Conservation (phyloP, 805 yeast genomes). For the Scheffersomyces lignosus region DNA sequence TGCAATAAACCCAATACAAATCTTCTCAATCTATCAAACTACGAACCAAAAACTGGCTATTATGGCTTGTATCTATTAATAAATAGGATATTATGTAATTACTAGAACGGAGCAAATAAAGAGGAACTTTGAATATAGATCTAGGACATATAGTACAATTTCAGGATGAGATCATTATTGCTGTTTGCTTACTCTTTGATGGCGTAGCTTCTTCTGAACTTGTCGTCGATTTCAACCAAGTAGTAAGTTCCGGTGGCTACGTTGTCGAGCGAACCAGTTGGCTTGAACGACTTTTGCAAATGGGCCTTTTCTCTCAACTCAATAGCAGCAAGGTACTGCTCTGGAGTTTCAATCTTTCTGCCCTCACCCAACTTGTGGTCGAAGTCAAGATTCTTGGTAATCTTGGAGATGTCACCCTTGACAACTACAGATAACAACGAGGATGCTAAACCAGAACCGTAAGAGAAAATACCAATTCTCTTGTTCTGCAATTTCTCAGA, state of each 20-base stretch:
- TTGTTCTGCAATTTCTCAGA: conserved; percentile 73
- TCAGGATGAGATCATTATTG: too few relatives aligned
- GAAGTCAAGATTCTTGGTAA: conserved; percentile 65
- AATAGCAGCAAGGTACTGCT: conserved; percentile 78
- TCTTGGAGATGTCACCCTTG: conserved; percentile 73
- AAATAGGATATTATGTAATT: too few relatives aligned
- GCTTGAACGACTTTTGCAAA: conserved; percentile 73
- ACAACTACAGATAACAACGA: conserved; percentile 79
- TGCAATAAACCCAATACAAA: too few relatives aligned
- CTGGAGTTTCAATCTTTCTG: conserved; percentile 71
- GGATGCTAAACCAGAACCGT: conserved; percentile 97
- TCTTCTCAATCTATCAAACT: too few relatives aligned
- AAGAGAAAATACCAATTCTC: conserved; percentile 90
- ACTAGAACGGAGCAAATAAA: too few relatives aligned
- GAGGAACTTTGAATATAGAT: too few relatives aligned
- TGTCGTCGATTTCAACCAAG: conserved; percentile 80
- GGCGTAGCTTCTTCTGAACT: conserved; percentile 79
- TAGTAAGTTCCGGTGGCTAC: conserved; percentile 79
- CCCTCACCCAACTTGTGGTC: conserved; percentile 60
- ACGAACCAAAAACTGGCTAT: too few relatives aligned
- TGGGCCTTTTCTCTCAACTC: conserved; percentile 88
- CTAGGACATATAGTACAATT: too few relatives aligned
- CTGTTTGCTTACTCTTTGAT: conserved; percentile 67
- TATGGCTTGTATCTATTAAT: too few relatives aligned
- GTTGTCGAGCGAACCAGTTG: conserved; percentile 74